Evolutionary conservation across 805 yeast genomes (phyloP).

Genomic region (Saturnispora zaruensis): DNA sequence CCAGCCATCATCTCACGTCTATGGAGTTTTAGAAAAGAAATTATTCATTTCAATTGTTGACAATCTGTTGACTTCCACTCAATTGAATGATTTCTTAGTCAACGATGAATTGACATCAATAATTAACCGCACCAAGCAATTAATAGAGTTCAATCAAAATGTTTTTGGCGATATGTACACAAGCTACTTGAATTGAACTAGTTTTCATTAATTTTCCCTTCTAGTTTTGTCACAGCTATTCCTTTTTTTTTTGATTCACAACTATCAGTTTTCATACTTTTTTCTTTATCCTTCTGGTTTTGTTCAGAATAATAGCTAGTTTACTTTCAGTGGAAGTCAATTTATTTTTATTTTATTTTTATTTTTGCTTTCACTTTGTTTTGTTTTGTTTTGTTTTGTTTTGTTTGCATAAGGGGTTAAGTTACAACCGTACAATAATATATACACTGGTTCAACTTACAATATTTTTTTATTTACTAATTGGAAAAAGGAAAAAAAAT

Average conservation of each 20-base stretch:
- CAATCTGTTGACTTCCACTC: slow-evolving; percentile 4
- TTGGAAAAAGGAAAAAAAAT: neutral
- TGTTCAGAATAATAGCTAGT: neutral
- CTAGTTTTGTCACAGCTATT: neutral
- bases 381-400: neutral
- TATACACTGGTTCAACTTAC: neutral
- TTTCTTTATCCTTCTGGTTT: neutral
- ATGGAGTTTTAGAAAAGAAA: slow-evolving; percentile 63
- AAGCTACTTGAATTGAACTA: neutral
- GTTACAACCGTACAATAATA: neutral
- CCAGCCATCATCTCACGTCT: slow-evolving; percentile 72
- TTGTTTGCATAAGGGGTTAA: neutral
- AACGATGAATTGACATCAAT: slow-evolving; percentile 50
- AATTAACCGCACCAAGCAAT: slow-evolving; percentile 51
- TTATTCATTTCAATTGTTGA: slow-evolving; percentile 26
- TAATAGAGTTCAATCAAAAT: slow-evolving; percentile 72
- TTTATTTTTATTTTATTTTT: neutral
- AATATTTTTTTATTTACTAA: neutral
- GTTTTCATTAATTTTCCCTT: neutral
- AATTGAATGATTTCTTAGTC: slow-evolving; percentile 23
- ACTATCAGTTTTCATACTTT: neutral
- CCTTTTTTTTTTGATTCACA: neutral
- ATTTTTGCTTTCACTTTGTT: neutral
- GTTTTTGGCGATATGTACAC: slow-evolving; percentile 67
- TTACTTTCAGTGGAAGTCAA: neutral